Base-by-base conservation (phyloP, 306 rosid genomes). In the Canavalia gladiata region DNA sequence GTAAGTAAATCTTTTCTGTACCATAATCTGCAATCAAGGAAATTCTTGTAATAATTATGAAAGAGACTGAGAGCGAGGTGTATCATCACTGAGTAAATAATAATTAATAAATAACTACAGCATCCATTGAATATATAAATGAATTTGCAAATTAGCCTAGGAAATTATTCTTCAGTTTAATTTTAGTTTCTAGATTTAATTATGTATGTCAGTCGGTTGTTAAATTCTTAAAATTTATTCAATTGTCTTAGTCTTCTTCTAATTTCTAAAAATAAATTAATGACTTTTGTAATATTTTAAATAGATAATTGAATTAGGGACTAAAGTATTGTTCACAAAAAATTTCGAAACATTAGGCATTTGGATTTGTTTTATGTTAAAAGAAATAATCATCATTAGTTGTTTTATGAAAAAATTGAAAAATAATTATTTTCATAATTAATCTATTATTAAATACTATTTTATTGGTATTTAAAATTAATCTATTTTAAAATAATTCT, bases 41-140 rank as follows among this genome's bases (percentile, higher is more conserved):
- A 45, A 56, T 37, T 30, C 51, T 33, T 8, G 60, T 77, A 30
- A 79, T 45, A 58, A 47, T 59, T 51, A 29, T 57, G 83, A 34
- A 52, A 58, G 33, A 33, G 77, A 45, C 57, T 13, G 8, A 63
- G 6, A 55, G 60, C 18, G 1, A 28, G 10, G 25, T 1, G 2
- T 41, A 8, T 8, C 34, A 46, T 42, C 13, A 55, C 3, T 11
- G 3, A 47, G 30, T 29, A 49, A 46, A 68, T 1, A 30, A 47
- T 1, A 45, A 42, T 4, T 25, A 45, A 1, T 4, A 45, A 4
- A 45, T 4, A 8, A 45, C 9, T 45, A 45, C 49, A 5, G 1
- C 49, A 45, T 0, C 9, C 1, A 45, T 18, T 18, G 25, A 18
- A 18, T 18, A 18, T 18, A 45, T 2, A 45, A 45, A 2, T 37